Base-by-base conservation (phyloP, 768 basidiomycete species). In the Dioszegia aurantiaca region DNA sequence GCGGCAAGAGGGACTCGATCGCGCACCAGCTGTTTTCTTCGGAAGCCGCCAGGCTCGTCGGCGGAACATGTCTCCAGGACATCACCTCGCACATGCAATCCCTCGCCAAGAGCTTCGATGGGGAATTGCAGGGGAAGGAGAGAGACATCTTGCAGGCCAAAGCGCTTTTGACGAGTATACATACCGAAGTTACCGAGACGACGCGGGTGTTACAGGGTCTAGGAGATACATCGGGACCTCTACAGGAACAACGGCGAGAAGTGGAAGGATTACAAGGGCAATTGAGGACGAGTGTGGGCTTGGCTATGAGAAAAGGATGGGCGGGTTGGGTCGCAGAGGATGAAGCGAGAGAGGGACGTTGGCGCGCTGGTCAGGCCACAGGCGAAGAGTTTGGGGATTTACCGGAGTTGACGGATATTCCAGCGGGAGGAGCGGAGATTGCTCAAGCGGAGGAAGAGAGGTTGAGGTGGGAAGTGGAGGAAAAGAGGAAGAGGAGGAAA, bases 281-380 rank as follows among this genome's bases (percentile, higher is more conserved):
- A 60, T 78, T 97, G 28, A 78, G 82, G 26, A 79, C 78, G 6
- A 90, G 88, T 77, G 89, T 95, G 85, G 87, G 86, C 19, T 82
- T 82, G 66, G 81, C 87, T 63, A 90, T 90, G 78, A 82, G 88
- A 48, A 70, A 87, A 24, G 94, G 92, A 2, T 97, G 88, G 86
- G 90, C 94, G 74, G 89, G 88, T 67, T 98, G 94, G 92, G 78
- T 88, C 21, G 85, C 85, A 64, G 87, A 87, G 56, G 89, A 97
- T 78, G 87, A 89, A 70, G 79, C 79, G 31, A 82, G 92, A 26
- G 90, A 94, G 78, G 83, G 80, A 60, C 75, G 76, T 1, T 84
- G 89, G 62, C 82, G 83, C 0, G 81, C 82, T 49, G 87, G 87
- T 4, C 26, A 79, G 76, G 39, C 17, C 49, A 62, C 26, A 6